A percentile compares a stretch with the other conserved stretches of the same genome.
Conservation (phyloP, 2,329 filamentous ascomycete genomes). For the Trichophyton schoenleinii region DNA sequence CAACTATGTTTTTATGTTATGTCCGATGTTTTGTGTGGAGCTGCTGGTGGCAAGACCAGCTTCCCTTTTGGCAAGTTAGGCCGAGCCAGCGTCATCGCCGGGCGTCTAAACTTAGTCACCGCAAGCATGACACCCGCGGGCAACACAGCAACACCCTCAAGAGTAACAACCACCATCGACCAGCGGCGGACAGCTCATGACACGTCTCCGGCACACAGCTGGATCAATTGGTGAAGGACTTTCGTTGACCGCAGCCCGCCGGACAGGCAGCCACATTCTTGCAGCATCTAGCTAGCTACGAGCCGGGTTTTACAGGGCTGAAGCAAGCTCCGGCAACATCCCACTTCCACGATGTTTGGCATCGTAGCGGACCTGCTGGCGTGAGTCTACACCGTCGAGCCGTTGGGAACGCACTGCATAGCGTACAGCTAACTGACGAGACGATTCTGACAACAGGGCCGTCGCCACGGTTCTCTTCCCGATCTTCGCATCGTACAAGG, state of each 20-base stretch:
- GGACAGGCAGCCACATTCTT: neutral
- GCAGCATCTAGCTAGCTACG: neutral
- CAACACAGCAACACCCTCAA: too few species aligned
- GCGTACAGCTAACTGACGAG: conserved; percentile 1
- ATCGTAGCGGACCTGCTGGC: conserved; percentile 65
- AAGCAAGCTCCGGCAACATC: neutral
- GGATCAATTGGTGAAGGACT: too few species aligned
- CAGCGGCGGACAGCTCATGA: too few species aligned
- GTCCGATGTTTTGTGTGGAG: neutral
- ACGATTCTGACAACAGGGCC: conserved; percentile 44
- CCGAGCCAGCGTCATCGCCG: neutral
- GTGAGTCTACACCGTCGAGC: conserved; percentile 39
- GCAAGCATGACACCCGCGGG: neutral
- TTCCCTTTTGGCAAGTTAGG: neutral
- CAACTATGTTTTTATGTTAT: neutral
- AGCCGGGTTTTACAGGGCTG: neutral
- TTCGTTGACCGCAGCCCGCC: neutral
- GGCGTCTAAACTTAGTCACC: neutral
- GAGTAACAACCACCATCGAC: neutral
- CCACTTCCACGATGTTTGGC: conserved; percentile 50
- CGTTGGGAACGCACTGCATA: too few species aligned
- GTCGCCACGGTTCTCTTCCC: conserved; percentile 84
- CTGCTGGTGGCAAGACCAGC: neutral
- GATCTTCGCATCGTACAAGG: conserved; percentile 95
- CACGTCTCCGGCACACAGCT: too few species aligned